phyloP scores from a whole-genome alignment of 2,329 filamentous ascomycete species.

The Fusarium caatingaense region DNA sequence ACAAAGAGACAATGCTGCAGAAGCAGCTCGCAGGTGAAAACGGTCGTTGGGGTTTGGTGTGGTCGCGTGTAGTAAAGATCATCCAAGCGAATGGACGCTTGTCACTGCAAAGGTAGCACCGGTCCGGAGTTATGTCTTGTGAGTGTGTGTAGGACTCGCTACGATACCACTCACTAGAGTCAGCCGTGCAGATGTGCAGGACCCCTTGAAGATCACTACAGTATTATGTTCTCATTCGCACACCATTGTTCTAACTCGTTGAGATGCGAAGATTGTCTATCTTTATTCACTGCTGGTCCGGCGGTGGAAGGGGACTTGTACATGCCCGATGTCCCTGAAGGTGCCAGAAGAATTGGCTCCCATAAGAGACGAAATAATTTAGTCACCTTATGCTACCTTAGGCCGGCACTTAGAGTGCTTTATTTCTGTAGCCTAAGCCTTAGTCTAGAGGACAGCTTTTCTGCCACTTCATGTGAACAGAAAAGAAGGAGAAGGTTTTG shows the following conservation, averaged over 20 bases:
- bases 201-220: constrained; percentile 28
- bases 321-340: no score
- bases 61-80: constrained; percentile 45
- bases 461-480: neutral
- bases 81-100: constrained; percentile 31
- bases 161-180: neutral
- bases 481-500: neutral
- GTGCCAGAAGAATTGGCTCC: no score
- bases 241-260: constrained; percentile 3
- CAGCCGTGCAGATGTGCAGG: constrained; percentile 21
- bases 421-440: no score
- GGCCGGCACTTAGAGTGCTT: no score
- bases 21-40: constrained; percentile 37
- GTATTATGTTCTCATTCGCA: constrained; percentile 5
- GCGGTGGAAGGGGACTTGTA: constrained; percentile 7
- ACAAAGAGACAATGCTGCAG: constrained; percentile 16
- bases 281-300: neutral
- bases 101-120: constrained; percentile 18
- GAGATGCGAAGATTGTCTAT: constrained; percentile 7
- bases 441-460: no score
- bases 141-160: neutral
- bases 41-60: constrained; percentile 34
- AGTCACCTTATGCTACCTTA: no score
- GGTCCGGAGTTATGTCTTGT: constrained; percentile 18
- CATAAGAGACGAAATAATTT: no score